Conservation (phyloP, 2,329 filamentous ascomycete species). For the Exophiala aquamarina region DNA sequence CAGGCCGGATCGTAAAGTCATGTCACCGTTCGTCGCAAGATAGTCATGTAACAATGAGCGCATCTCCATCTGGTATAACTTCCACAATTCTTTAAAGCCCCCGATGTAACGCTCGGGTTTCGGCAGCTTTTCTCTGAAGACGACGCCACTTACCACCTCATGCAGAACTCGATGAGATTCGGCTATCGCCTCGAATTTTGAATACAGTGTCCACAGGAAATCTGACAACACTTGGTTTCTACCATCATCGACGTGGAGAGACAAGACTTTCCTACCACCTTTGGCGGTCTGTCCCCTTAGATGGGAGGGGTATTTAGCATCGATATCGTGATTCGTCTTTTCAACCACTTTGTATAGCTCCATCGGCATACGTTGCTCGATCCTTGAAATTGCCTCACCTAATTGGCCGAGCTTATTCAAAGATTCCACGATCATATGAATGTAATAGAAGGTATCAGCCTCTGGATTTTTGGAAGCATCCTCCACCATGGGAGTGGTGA, state of each 20-base stretch:
- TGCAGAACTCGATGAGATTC: constrained; percentile 93
- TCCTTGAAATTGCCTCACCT: constrained; percentile 80
- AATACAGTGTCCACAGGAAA: constrained; percentile 86
- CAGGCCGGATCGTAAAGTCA: constrained; percentile 55
- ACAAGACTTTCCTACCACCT: constrained; percentile 58
- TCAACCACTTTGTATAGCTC: constrained; percentile 93
- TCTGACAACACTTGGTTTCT: constrained; percentile 85
- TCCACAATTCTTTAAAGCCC: constrained; percentile 96
- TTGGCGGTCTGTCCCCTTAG: constrained; percentile 51
- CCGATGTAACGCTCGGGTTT: constrained; percentile 70
- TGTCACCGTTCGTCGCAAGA: constrained; percentile 85
- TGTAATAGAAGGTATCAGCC: constrained; percentile 91
- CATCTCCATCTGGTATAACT: constrained; percentile 96
- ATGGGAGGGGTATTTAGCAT: constrained; percentile 86
- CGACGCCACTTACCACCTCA: constrained; percentile 84
- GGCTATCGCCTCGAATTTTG: constrained; percentile 95
- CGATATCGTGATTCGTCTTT: constrained; percentile 90
- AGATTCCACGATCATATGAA: constrained; percentile 81
- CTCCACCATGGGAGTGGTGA: constrained; percentile 64
- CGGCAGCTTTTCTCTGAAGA: constrained; percentile 71
- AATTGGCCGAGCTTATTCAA: constrained; percentile 85
- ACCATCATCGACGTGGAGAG: constrained; percentile 70
- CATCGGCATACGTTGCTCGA: constrained; percentile 90
- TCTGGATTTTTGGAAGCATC: constrained; percentile 93
- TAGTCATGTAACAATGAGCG: constrained; percentile 93